These are phyloP conservation scores for Cadophora gregata DNA, from an alignment of 2,329 filamentous ascomycete species.

Conservation along the genomic window DNA sequence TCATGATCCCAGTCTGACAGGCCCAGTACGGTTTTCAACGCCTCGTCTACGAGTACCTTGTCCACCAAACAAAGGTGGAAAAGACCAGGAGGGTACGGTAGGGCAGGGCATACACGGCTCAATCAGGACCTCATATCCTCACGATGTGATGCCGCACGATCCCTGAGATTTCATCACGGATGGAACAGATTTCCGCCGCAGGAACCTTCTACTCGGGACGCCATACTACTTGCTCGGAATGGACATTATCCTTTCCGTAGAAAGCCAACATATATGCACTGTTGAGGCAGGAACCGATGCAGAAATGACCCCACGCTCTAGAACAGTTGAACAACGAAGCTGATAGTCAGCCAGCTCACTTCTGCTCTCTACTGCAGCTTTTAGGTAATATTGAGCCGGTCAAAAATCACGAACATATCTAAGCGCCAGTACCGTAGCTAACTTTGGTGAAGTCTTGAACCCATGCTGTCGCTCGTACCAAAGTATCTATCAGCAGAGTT, in stretches of 20 bases:
- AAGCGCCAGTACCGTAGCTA: neutral
- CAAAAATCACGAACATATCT: neutral
- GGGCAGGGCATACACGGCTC: neutral
- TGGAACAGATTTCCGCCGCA: neutral
- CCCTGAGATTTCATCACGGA: constrained; percentile 7
- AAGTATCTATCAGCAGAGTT: neutral
- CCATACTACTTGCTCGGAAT: constrained; percentile 7
- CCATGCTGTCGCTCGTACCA: neutral
- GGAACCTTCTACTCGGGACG: constrained; percentile 14
- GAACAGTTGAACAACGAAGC: neutral
- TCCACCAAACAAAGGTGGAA: neutral
- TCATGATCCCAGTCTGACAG: neutral
- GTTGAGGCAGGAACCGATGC: neutral
- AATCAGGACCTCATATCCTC: neutral
- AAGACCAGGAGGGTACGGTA: neutral
- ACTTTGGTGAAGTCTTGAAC: neutral
- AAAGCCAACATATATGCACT: neutral
- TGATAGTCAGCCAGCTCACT: neutral
- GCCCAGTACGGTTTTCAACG: neutral
- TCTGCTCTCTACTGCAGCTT: neutral
- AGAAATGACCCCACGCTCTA: neutral
- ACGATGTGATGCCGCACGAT: neutral
- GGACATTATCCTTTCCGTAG: neutral
- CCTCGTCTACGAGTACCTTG: neutral
- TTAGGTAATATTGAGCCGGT: neutral